phyloP scores from a whole-genome alignment of 768 basidiomycete species.

The Omphalotus guepiniiformis region DNA sequence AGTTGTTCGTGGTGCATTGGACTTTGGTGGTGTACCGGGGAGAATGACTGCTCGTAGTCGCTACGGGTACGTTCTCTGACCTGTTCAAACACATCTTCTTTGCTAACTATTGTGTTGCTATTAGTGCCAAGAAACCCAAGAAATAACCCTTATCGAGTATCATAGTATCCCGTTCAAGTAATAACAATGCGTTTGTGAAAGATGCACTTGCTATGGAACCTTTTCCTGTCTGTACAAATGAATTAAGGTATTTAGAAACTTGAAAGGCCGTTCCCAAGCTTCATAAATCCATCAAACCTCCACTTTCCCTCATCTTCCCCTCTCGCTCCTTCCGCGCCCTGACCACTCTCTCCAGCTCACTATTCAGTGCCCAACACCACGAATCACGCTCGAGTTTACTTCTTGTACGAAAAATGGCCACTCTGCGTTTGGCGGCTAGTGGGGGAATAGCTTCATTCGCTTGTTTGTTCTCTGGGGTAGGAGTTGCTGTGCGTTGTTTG shows the following conservation, averaged over 20 bases:
- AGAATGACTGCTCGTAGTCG: conserved; percentile 79
- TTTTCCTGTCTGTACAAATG: not conserved
- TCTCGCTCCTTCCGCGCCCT: conserved; percentile 63
- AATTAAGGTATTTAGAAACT: not conserved
- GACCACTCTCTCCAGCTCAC: conserved; percentile 81
- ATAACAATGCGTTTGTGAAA: not conserved
- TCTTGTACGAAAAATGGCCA: conserved; percentile 66
- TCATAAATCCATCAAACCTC: conserved; percentile 43
- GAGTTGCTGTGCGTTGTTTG: conserved; percentile 12
- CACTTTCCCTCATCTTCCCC: conserved; percentile 57
- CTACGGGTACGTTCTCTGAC: conserved; percentile 66
- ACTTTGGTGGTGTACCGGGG: conserved; percentile 87
- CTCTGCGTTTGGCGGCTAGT: conserved; percentile 54
- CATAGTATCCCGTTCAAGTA: no score
- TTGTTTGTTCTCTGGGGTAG: not conserved
- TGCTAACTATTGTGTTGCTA: conserved; percentile 6
- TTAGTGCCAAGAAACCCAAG: conserved; percentile 86
- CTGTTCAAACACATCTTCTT: no score
- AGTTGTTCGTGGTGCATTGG: conserved; percentile 86
- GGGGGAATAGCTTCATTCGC: conserved; percentile 33
- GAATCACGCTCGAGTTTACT: conserved; percentile 86
- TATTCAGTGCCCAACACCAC: conserved; percentile 93
- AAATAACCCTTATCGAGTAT: no score
- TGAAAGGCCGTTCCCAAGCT: not conserved
- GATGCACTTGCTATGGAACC: not conserved